A percentile compares a stretch with the other conserved stretches of the same genome.
Evolutionary conservation across 2,329 filamentous ascomycete species (phyloP).

Genomic region (Botrytis hyacinthi): DNA sequence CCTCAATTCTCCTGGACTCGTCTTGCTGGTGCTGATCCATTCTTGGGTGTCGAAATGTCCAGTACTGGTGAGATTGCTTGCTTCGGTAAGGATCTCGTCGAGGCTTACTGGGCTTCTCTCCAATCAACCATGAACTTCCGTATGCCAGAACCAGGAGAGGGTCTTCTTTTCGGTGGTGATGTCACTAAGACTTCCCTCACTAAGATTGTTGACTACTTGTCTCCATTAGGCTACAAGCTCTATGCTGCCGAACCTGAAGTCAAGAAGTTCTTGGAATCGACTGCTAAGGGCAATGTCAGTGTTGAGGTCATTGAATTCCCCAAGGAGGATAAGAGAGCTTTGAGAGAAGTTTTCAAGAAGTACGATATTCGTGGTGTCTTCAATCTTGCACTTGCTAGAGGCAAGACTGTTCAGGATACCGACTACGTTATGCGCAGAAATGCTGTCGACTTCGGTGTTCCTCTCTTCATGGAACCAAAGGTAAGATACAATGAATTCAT

Average conservation of each 20-base stretch:
- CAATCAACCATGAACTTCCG: conserved; percentile 99
- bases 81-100: conserved; percentile 92
- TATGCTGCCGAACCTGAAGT: conserved; percentile 80
- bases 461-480: conserved; percentile 97
- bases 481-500: conserved; percentile 46
- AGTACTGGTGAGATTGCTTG: conserved; percentile 98
- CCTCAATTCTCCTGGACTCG: conserved; percentile 99
- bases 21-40: conserved; percentile 93
- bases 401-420: conserved; percentile 81
- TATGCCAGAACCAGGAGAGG: conserved; percentile 89
- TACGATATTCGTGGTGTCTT: conserved; percentile 95
- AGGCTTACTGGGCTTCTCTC: conserved; percentile 95
- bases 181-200: conserved; percentile 66
- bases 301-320: conserved; percentile 97
- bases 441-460: conserved; percentile 96
- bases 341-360: conserved; percentile 94
- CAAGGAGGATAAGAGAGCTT: conserved; percentile 89
- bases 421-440: conserved; percentile 99
- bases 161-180: conserved; percentile 91
- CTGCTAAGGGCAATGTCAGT: conserved; percentile 61
- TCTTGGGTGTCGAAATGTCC: conserved; percentile 96
- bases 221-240: conserved; percentile 90
- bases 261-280: conserved; percentile 77
- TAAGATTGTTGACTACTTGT: conserved; percentile 80
- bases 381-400: conserved; percentile 83